phyloP scores from a whole-genome alignment of 257 asterid genomes.

The Solanum phureja region DNA sequence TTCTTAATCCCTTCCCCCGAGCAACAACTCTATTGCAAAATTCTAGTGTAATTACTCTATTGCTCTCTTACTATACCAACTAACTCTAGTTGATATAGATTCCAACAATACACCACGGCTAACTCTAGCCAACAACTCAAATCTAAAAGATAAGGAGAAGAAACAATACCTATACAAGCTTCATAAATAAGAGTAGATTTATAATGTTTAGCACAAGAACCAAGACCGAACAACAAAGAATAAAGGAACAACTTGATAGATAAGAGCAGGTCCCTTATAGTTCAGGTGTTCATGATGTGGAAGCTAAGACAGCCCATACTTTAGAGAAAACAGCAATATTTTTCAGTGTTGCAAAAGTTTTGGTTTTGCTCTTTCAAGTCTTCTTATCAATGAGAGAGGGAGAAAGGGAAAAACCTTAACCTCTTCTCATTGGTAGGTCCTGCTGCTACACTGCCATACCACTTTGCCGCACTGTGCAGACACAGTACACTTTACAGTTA shows the following conservation, averaged over 20 bases:
- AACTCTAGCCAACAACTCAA: neutral
- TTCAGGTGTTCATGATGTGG: neutral
- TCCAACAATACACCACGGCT: neutral
- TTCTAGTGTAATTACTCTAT: neutral
- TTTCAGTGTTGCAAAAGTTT: too few species aligned
- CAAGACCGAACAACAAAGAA: neutral
- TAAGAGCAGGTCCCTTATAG: neutral
- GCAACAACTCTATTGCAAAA: neutral
- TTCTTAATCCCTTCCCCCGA: neutral
- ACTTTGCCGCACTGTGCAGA: neutral
- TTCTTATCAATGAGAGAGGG: neutral
- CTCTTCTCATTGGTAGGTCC: neutral
- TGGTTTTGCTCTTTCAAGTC: neutral
- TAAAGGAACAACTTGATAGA: neutral
- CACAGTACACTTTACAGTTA: neutral
- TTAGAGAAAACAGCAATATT: neutral
- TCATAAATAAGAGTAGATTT: neutral
- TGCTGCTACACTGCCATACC: neutral
- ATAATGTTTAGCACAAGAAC: neutral
- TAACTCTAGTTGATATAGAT: too few species aligned
- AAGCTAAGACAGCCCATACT: neutral
- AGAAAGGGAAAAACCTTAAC: too few species aligned
- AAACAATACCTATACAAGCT: neutral
- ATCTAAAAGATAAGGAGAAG: neutral
- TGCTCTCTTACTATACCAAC: neutral